Base-by-base conservation (phyloP, 495 filamentous ascomycete genomes). In the Penicillium daleae region DNA sequence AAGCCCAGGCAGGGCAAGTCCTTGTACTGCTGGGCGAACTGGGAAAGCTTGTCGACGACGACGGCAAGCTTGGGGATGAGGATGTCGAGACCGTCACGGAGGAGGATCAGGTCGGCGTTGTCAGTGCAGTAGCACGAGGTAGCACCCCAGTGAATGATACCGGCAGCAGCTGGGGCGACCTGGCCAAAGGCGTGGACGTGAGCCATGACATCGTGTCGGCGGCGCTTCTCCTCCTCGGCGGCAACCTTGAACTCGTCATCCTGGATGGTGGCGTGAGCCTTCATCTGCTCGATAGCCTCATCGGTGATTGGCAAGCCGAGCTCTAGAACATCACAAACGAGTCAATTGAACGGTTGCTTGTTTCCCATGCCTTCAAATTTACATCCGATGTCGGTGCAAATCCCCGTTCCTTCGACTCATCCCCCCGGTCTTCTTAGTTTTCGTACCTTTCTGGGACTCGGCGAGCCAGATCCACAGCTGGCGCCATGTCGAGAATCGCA, bases 101-200 rank as follows among this genome's bases (percentile, higher is more conserved):
- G 79, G 72, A 97, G 87, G 67, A 97, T 94, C 49, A 97, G 76
- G 66, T 98, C 94, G 29, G 91, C 88, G 64, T 97, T 97, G 72
- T 98, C 94, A 51, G 91, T 93, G 80, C 85, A 80, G 75, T 86
- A 87, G 74, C 83, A 86, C 4, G 77, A 82, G 12, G 85, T 87
- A 40, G 86, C 88, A 57, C 89, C 93, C 76, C 83, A 88, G 78
- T 97, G 93, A 52, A 97, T 96, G 71, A 94, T 91, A 22, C 91
- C 91, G 21, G 90, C 92, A 40, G 93, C 93, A 49, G 87, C 88
- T 4, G 93, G 92, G 10, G 92, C 91, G 53, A 82, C 85, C 68
- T 83, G 76, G 3, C 89, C 90, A 66, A 86, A 92, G 9, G 89
- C 86, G 70, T 92, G 86, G 44, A 93, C 89, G 74, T 92, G 89